Conservation (phyloP, 148 eudicot genomes). For the Rheum nobile region DNA sequence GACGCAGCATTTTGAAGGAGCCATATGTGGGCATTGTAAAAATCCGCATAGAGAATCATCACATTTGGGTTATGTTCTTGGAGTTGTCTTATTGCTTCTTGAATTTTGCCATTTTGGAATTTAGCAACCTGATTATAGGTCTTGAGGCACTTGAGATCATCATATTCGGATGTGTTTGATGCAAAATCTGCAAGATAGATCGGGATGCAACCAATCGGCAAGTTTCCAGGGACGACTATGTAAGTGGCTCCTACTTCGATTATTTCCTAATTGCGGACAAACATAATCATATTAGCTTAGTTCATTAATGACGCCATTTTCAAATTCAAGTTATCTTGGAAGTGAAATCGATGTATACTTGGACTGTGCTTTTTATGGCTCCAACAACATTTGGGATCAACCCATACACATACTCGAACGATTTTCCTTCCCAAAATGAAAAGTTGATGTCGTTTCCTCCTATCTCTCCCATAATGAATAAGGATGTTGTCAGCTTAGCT, state of each 20-base stretch:
- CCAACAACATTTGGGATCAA: slow-evolving; percentile 10
- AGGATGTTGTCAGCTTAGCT: neutral
- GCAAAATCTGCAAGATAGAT: neutral
- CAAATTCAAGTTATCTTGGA: neutral
- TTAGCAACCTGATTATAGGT: slow-evolving; percentile 9
- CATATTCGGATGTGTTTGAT: neutral
- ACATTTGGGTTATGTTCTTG: slow-evolving; percentile 9
- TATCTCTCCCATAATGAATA: slow-evolving; percentile 14
- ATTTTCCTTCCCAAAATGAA: slow-evolving; percentile 7
- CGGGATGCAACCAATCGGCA: slow-evolving; percentile 17
- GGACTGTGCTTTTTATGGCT: neutral
- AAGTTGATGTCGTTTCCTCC: slow-evolving; percentile 14
- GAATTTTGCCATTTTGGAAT: slow-evolving; percentile 13
- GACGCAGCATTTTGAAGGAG: slow-evolving; percentile 10
- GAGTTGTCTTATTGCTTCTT: slow-evolving; percentile 10
- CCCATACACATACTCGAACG: neutral
- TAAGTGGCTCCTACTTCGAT: slow-evolving; percentile 11
- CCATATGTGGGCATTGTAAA: slow-evolving; percentile 5
- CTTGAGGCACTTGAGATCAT: slow-evolving; percentile 13
- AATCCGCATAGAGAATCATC: slow-evolving; percentile 17
- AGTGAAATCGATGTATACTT: neutral
- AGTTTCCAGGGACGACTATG: slow-evolving; percentile 19
- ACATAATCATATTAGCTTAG: neutral
- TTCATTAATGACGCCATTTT: neutral
- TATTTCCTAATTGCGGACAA: slow-evolving; percentile 13